Percentiles rank a stretch among this genome's conserved stretches.
Evolutionary conservation across 2,329 filamentous ascomycete species (phyloP).

Genomic region (Colletotrichum lupini): DNA sequence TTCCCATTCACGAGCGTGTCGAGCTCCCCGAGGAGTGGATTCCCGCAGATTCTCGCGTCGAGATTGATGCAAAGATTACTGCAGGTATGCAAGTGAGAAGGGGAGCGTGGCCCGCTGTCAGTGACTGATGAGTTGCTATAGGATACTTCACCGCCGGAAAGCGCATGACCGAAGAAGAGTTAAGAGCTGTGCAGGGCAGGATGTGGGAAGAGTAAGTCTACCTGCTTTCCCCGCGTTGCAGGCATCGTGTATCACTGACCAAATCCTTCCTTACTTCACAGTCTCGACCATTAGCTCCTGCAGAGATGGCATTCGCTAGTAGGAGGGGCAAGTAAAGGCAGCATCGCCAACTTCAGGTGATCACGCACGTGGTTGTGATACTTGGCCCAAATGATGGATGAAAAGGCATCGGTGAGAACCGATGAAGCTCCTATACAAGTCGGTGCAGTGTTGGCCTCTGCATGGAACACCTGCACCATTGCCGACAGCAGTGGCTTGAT

Average conservation of each 20-base stretch:
- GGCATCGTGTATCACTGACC: not conserved
- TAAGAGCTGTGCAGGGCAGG: constrained; percentile 86
- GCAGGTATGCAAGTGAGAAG: constrained; percentile 70
- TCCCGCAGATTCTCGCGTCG: constrained; percentile 93
- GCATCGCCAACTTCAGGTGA: not conserved
- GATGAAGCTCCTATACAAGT: too few relatives aligned
- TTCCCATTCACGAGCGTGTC: constrained; percentile 88
- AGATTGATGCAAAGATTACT: constrained; percentile 98
- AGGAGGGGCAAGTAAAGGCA: not conserved
- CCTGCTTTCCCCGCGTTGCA: not conserved
- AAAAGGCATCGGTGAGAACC: not conserved
- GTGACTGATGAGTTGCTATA: constrained; percentile 41
- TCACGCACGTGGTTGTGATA: too few relatives aligned
- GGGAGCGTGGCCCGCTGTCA: not conserved
- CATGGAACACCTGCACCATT: too few relatives aligned
- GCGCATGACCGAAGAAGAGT: constrained; percentile 87
- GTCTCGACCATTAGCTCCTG: constrained; percentile 52
- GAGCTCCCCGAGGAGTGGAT: constrained; percentile 95
- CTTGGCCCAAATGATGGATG: not conserved
- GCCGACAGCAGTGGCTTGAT: too few relatives aligned
- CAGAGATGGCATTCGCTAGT: not conserved
- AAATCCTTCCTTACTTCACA: constrained; percentile 37
- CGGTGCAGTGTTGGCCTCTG: too few relatives aligned
- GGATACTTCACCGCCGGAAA: constrained; percentile 88
- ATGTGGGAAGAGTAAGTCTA: constrained; percentile 83